Percentiles rank a stretch among this genome's conserved stretches.
These are phyloP conservation scores for Arthromyces matolae DNA, from an alignment of 768 basidiomycete genomes.

Conservation along the genomic window DNA sequence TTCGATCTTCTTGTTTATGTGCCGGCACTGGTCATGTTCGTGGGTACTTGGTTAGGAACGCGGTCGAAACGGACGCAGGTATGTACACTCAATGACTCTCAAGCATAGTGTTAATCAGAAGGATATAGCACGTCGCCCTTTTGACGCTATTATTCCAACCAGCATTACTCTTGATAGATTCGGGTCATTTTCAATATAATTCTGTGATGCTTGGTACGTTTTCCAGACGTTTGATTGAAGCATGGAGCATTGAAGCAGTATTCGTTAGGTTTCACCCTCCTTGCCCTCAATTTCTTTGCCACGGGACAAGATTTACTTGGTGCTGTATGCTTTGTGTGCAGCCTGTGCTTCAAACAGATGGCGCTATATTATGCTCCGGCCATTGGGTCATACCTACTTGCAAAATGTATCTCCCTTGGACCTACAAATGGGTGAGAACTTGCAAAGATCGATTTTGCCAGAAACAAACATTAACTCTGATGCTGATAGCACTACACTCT, in stretches of 20 bases:
- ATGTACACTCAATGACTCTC: conserved; percentile 12
- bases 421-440: conserved; percentile 56
- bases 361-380: conserved; percentile 91
- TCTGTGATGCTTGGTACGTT: conserved; percentile 83
- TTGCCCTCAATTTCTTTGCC: conserved; percentile 69
- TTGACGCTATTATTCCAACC: conserved; percentile 79
- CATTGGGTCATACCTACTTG: conserved; percentile 85
- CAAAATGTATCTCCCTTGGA: conserved; percentile 87
- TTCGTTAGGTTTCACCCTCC: conserved; percentile 59
- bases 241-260: conserved; percentile 2
- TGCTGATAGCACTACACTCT: conserved; percentile 41
- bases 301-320: conserved; percentile 68
- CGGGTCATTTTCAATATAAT: conserved; percentile 96
- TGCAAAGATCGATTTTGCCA: neutral
- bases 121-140: conserved; percentile 59
- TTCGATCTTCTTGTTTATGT: conserved; percentile 73
- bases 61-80: conserved; percentile 81
- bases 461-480: neutral
- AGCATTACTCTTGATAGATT: conserved; percentile 78
- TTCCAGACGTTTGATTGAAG: neutral
- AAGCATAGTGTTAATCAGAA: conserved; percentile 4
- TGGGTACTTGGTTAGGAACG: conserved; percentile 57
- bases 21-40: conserved; percentile 68
- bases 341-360: conserved; percentile 95
- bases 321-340: conserved; percentile 77